A percentile compares a stretch with the other conserved stretches of the same genome.
Conservation (phyloP, 257 asterid species). For the Solanum lycopersicoides region DNA sequence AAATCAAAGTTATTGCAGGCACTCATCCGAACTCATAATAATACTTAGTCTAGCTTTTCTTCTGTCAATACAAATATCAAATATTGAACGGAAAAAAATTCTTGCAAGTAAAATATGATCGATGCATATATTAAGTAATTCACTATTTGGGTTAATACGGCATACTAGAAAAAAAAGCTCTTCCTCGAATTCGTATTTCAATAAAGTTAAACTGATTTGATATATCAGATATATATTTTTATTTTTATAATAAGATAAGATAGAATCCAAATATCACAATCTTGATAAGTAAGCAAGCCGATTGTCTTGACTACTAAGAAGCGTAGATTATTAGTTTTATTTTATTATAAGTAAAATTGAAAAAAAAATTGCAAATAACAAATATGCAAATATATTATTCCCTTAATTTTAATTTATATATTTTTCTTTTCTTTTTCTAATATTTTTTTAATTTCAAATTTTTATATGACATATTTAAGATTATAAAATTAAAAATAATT, state of each 20-base stretch:
- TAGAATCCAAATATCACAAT: background rate
- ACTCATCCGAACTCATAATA: background rate
- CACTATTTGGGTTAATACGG: background rate
- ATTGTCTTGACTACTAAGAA: background rate
- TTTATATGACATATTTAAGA: background rate
- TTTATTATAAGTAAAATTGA: background rate
- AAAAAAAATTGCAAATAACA: background rate
- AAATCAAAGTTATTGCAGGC: background rate
- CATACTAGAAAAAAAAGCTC: too few species aligned
- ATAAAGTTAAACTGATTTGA: background rate
- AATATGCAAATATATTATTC: background rate
- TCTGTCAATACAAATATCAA: background rate
- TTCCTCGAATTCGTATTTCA: background rate
- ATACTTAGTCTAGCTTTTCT: background rate
- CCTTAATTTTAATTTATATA: background rate
- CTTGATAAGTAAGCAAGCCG: background rate
- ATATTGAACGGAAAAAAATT: background rate
- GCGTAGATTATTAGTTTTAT: background rate
- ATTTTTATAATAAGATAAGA: background rate
- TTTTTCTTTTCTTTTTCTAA: too few species aligned
- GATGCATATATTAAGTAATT: background rate
- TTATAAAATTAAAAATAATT: background rate
- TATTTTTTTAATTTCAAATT: too few species aligned
- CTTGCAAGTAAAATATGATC: background rate
- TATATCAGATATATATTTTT: background rate